A percentile compares a stretch with the other conserved stretches of the same genome.
phyloP scores from a whole-genome alignment of 371 early-diverging fungal genomes.

The Lichtheimia ramosa region DNA sequence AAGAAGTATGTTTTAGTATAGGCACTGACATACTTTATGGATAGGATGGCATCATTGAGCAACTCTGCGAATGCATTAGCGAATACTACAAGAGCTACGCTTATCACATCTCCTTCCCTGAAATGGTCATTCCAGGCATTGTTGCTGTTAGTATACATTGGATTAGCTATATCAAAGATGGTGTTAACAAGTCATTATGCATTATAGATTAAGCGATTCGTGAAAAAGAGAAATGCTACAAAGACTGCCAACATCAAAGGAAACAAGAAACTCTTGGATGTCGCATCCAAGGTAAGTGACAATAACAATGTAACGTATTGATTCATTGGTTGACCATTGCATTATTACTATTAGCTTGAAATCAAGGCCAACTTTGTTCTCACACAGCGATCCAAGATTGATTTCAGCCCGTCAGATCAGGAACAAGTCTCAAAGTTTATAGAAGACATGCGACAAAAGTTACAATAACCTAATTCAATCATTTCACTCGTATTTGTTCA shows the following conservation, averaged over 20 bases:
- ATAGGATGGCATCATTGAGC: slow-evolving; percentile 76
- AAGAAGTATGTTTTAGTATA: neutral
- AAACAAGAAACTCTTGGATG: slow-evolving; percentile 70
- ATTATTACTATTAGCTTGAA: slow-evolving; percentile 11
- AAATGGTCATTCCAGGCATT: slow-evolving; percentile 77
- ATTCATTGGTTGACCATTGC: neutral
- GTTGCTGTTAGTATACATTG: slow-evolving; percentile 47
- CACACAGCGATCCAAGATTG: slow-evolving; percentile 17
- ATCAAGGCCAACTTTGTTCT: slow-evolving; percentile 19
- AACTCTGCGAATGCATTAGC: slow-evolving; percentile 66
- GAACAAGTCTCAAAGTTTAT: slow-evolving; percentile 16
- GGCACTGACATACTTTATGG: neutral
- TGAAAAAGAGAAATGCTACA: slow-evolving; percentile 47
- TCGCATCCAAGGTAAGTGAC: slow-evolving; percentile 68
- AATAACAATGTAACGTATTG: neutral
- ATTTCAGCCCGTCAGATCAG: slow-evolving; percentile 16
- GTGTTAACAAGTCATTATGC: neutral
- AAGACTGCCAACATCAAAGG: slow-evolving; percentile 54
- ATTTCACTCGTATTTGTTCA: neutral
- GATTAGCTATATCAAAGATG: neutral
- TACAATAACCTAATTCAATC: slow-evolving; percentile 7
- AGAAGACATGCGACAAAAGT: slow-evolving; percentile 14
- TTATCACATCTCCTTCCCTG: slow-evolving; percentile 86
- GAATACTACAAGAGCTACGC: slow-evolving; percentile 72
- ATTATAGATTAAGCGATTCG: slow-evolving; percentile 55